Evolutionary conservation across 2,329 filamentous ascomycete genomes (phyloP).

Genomic region (Fonsecaea pedrosoi): DNA sequence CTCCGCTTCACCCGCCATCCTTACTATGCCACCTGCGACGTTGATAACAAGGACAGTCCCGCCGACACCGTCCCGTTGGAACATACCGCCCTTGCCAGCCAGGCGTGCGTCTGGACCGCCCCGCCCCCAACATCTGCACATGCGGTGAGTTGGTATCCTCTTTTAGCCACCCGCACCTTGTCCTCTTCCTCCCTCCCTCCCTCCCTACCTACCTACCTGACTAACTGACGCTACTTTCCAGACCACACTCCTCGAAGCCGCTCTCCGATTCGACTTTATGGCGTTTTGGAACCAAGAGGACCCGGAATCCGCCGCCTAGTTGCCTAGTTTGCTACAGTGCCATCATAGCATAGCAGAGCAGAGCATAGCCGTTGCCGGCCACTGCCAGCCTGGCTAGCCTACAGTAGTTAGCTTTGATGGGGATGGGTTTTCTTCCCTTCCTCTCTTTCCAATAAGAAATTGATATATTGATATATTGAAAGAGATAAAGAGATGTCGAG

Average conservation of each 20-base stretch:
- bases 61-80: constrained; percentile 1
- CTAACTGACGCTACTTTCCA: neutral
- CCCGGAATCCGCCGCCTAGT: constrained; percentile 6
- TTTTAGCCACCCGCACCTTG: too few relatives aligned
- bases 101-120: constrained; percentile 9
- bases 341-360: too few relatives aligned
- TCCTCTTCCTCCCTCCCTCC: too few relatives aligned
- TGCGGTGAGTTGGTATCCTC: constrained; percentile 14
- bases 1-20: constrained; percentile 19
- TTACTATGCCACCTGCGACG: neutral
- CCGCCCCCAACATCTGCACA: constrained; percentile 3
- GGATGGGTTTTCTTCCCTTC: too few relatives aligned
- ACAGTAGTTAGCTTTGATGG: too few relatives aligned
- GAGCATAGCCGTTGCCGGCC: too few relatives aligned
- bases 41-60: neutral
- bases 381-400: too few relatives aligned
- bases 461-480: too few relatives aligned
- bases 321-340: too few relatives aligned
- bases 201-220: neutral
- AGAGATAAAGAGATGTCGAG: too few relatives aligned
- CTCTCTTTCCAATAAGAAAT: too few relatives aligned
- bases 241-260: constrained; percentile 12
- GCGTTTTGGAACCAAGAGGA: constrained; percentile 26
- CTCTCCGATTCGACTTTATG: constrained; percentile 28
- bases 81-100: constrained; percentile 8